Percentiles rank a stretch among this genome's conserved stretches.
Conservation (phyloP, 2,329 filamentous ascomycete species). For the Zasmidium angulare region DNA sequence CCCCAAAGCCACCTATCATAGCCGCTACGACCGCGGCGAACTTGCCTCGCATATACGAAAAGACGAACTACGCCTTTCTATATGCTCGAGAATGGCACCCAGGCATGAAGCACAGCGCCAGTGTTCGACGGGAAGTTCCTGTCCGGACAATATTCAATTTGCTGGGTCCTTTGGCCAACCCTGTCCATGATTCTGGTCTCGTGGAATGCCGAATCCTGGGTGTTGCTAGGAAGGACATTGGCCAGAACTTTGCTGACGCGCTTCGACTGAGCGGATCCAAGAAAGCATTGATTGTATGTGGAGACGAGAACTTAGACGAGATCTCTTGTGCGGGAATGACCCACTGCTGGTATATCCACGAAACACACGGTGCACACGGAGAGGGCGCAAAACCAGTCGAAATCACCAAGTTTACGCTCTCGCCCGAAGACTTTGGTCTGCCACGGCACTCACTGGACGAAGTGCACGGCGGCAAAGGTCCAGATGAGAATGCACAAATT, state of each 20-base stretch:
- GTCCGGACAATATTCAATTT: slow-evolving; percentile 98
- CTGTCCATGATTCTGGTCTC: slow-evolving; percentile 66
- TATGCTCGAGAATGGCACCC: slow-evolving; percentile 96
- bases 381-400: slow-evolving; percentile 50
- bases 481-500: slow-evolving; percentile 83
- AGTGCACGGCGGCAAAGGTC: slow-evolving; percentile 82
- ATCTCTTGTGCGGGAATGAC: slow-evolving; percentile 87
- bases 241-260: slow-evolving; percentile 84
- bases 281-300: slow-evolving; percentile 90
- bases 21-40: slow-evolving; percentile 70
- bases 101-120: slow-evolving; percentile 85
- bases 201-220: slow-evolving; percentile 93
- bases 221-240: slow-evolving; percentile 83
- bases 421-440: slow-evolving; percentile 85
- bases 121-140: slow-evolving; percentile 81
- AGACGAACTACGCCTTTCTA: slow-evolving; percentile 89
- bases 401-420: slow-evolving; percentile 74
- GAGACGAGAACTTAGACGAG: slow-evolving; percentile 92
- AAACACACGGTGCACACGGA: slow-evolving; percentile 38
- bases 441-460: slow-evolving; percentile 68
- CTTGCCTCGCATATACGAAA: slow-evolving; percentile 69
- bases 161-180: slow-evolving; percentile 87
- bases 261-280: slow-evolving; percentile 71
- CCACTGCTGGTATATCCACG: slow-evolving; percentile 71
- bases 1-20: slow-evolving; percentile 70